Percentiles rank a stretch among this genome's conserved stretches.
phyloP scores from a whole-genome alignment of 768 basidiomycete genomes.

The Podaxis rugospora region DNA sequence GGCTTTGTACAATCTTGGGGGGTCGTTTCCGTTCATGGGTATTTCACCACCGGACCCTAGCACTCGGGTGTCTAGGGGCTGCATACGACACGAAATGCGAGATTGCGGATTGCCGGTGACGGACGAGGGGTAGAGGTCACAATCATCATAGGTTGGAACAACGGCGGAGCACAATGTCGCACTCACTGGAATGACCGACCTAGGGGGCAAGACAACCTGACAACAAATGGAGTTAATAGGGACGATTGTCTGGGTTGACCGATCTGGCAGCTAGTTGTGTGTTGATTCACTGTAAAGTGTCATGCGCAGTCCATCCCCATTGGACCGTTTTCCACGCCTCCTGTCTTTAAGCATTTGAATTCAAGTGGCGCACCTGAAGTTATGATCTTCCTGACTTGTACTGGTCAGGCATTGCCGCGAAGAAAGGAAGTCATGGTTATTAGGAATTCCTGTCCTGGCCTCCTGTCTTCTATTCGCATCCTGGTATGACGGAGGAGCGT shows the following conservation, averaged over 20 bases:
- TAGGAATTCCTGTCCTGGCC: background rate
- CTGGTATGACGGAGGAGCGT: background rate
- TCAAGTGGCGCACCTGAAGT: background rate
- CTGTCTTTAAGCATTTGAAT: background rate
- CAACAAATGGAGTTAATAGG: background rate
- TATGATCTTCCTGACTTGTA: background rate
- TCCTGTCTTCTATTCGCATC: background rate
- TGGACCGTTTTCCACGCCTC: background rate
- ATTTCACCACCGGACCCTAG: background rate
- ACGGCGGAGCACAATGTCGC: too few species aligned
- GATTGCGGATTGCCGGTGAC: background rate
- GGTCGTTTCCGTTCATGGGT: background rate
- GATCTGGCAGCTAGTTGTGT: background rate
- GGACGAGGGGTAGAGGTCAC: background rate
- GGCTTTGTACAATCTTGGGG: too few species aligned
- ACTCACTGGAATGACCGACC: background rate
- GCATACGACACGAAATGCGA: background rate
- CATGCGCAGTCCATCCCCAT: too few species aligned
- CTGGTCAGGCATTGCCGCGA: background rate
- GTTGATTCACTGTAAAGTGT: background rate
- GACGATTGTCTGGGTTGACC: background rate
- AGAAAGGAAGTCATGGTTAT: background rate
- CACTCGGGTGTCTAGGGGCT: background rate
- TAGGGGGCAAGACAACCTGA: background rate
- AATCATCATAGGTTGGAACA: too few species aligned